Evolutionary conservation across 495 filamentous ascomycete species (phyloP).

Genomic region (Penicillium fimorum): DNA sequence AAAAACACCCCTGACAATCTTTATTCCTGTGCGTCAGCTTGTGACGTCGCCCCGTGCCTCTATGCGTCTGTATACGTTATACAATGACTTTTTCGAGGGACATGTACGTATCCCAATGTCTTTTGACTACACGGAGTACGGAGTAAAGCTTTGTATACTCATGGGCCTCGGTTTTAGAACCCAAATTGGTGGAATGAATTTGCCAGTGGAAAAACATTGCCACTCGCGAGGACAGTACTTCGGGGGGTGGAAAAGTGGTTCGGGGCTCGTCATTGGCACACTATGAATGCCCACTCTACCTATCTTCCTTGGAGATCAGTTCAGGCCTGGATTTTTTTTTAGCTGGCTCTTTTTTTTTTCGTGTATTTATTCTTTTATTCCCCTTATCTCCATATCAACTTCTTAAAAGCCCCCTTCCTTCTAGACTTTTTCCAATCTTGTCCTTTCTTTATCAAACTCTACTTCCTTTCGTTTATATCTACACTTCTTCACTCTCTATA

Average conservation of each 20-base stretch:
- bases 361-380: constrained; percentile 8
- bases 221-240: constrained; percentile 25
- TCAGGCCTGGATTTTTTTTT: constrained; percentile 17
- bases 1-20: constrained; percentile 29
- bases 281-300: constrained; percentile 17
- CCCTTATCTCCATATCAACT: constrained; percentile 23
- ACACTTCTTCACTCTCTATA: constrained; percentile 2
- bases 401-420: constrained; percentile 22
- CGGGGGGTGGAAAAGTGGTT: constrained; percentile 15
- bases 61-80: constrained; percentile 12
- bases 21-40: constrained; percentile 28
- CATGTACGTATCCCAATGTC: constrained; percentile 1
- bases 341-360: constrained; percentile 11
- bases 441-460: constrained; percentile 24
- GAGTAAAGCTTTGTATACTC: background rate
- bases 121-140: background rate
- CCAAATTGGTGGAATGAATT: constrained; percentile 9
- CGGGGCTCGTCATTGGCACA: constrained; percentile 19
- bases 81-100: background rate
- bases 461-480: constrained; percentile 2
- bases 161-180: background rate
- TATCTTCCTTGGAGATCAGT: constrained; percentile 13
- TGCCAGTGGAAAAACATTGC: constrained; percentile 24
- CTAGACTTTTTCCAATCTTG: constrained; percentile 31
- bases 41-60: constrained; percentile 24